phyloP scores from a whole-genome alignment of 495 filamentous ascomycete genomes.

The Geoglossum glabrum region DNA sequence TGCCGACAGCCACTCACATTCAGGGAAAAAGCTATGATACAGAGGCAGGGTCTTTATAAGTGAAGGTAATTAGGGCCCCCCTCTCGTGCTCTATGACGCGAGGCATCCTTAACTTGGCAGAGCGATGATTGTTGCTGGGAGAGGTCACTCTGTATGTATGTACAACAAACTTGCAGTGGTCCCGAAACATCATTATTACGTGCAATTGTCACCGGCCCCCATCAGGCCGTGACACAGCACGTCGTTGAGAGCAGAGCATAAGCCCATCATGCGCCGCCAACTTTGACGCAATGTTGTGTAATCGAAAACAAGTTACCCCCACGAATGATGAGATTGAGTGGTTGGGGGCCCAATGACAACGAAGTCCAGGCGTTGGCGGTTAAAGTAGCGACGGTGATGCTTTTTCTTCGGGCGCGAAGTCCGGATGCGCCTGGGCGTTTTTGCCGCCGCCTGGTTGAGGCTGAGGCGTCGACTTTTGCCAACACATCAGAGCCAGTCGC shows the following conservation, averaged over 20 bases:
- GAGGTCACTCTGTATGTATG: too few relatives aligned
- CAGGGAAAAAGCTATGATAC: too few relatives aligned
- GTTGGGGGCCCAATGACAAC: not conserved
- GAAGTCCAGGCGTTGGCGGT: not conserved
- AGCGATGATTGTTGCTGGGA: not conserved
- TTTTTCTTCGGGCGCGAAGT: not conserved
- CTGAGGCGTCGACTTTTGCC: not conserved
- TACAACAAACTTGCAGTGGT: too few relatives aligned
- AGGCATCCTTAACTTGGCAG: too few relatives aligned
- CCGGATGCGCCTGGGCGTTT: not conserved
- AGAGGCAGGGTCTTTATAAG: too few relatives aligned
- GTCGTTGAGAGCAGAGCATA: not conserved
- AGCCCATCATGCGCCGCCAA: not conserved
- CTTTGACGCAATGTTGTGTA: not conserved
- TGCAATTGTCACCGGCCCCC: not conserved
- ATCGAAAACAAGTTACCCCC: not conserved
- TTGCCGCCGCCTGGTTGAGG: not conserved
- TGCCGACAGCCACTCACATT: too few relatives aligned
- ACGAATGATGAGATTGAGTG: not conserved
- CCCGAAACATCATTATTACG: too few relatives aligned
- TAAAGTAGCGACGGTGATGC: not conserved
- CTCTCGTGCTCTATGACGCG: too few relatives aligned
- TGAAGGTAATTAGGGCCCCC: too few relatives aligned
- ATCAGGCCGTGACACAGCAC: not conserved
- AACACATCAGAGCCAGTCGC: constrained; percentile 1